These are phyloP conservation scores for Helichrysum umbraculigerum DNA, from an alignment of 129 eudicot species.

Conservation along the genomic window DNA sequence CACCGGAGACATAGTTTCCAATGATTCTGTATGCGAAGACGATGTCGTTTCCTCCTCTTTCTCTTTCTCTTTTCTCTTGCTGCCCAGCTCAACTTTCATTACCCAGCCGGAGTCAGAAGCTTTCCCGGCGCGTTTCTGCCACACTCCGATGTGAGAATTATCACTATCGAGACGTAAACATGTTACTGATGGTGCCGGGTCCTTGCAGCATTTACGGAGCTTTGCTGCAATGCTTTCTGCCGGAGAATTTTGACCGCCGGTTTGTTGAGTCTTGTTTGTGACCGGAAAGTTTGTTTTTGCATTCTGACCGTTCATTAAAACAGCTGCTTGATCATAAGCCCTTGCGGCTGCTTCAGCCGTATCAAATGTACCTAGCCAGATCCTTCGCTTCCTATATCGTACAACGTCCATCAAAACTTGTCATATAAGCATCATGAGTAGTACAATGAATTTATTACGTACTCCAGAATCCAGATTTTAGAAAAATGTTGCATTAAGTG, in stretches of 20 bases:
- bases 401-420: neutral
- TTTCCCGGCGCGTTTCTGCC: slow-evolving; percentile 47
- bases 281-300: slow-evolving; percentile 45
- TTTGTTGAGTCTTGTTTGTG: neutral
- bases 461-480: too few relatives aligned
- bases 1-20: slow-evolving; percentile 1
- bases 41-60: neutral
- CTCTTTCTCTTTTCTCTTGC: slow-evolving; percentile 14
- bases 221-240: slow-evolving; percentile 34
- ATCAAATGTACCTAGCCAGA: slow-evolving; percentile 53
- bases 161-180: slow-evolving; percentile 43
- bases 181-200: slow-evolving; percentile 38
- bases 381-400: slow-evolving; percentile 38
- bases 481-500: too few relatives aligned
- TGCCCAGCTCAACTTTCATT: slow-evolving; percentile 33
- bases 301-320: slow-evolving; percentile 44
- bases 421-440: neutral
- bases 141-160: slow-evolving; percentile 44
- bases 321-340: slow-evolving; percentile 46
- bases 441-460: too few relatives aligned
- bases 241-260: neutral
- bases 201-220: slow-evolving; percentile 35
- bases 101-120: slow-evolving; percentile 41
- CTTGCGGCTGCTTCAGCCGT: slow-evolving; percentile 48
- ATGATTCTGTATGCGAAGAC: neutral